Evolutionary conservation across 768 basidiomycete species (phyloP), one percentile per base, ranked within the genome.

Genomic region (Mycena crocata): DNA sequence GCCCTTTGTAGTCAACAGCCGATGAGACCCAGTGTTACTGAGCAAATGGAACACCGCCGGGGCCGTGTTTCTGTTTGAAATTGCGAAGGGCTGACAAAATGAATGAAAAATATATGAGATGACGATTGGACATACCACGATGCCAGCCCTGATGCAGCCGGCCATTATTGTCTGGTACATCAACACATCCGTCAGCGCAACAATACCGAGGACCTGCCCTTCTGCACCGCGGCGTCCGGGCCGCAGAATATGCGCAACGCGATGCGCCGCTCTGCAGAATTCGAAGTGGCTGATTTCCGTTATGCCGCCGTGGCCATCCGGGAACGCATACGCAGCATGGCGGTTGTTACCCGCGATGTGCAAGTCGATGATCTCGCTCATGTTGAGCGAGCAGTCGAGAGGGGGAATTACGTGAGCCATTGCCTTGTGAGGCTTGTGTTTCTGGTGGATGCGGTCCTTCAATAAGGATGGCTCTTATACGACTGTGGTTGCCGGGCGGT

Each of bases 211-310:
- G 6, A 83, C 74, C 23, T 72, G 72, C 14, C 76, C 76, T 21
- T 80, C 76, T 1, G 69, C 64, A 2, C 79, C 73, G 35, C 54
- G 57, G 5, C 79, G 75, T 21, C 67, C 64, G 0, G 82, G 83
- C 21, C 80, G 75, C 9, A 85, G 42, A 23, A 70, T 59, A 61
- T 81, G 81, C 0, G 84, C 83, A 23, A 81, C 72, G 21, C 84
- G 79, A 62, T 85, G 81, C 50, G 77, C 78, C 12, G 84, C 85
- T 12, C 80, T 79, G 15, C 76, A 78, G 66, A 85, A 86, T 54
- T 86, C 83, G 9, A 83, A 57, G 56, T 80, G 78, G 8, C 80
- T 77, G 34, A 86, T 77, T 32, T 68, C 60, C 12, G 74, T 73
- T 17, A 77, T 65, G 10, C 72, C 42, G 37, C 31, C 58, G 1